These are phyloP conservation scores for Yueomyces sp. DNA, from an alignment of 805 yeast genomes.

Conservation along the genomic window DNA sequence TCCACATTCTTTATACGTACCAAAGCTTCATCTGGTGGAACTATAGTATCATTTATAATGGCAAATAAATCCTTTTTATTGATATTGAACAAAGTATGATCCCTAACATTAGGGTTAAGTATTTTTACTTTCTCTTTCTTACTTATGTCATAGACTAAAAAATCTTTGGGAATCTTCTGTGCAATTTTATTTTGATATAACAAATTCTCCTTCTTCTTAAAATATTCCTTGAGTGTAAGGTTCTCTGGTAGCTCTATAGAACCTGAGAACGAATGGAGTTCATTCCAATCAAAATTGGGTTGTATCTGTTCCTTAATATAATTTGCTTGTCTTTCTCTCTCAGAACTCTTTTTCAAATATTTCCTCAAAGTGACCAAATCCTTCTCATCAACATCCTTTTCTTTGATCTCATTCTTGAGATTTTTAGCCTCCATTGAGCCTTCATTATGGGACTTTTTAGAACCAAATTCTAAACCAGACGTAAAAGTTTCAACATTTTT, in stretches of 20 bases:
- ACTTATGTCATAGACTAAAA: slow-evolving; percentile 3
- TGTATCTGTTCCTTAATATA: background rate
- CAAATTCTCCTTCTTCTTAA: background rate
- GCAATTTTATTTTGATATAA: background rate
- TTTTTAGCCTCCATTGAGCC: no score
- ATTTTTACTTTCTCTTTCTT: background rate
- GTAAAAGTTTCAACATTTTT: no score
- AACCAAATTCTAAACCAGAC: no score
- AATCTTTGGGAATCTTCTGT: slow-evolving; percentile 3
- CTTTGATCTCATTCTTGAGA: no score
- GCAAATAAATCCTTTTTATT: slow-evolving; percentile 15
- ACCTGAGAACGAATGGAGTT: no score
- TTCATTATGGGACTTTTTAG: no score
- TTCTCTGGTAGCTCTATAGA: no score
- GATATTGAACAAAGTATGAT: slow-evolving; percentile 9
- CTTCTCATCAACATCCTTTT: no score
- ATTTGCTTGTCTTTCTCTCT: background rate
- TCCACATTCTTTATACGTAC: slow-evolving; percentile 10
- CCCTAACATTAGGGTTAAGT: slow-evolving; percentile 1
- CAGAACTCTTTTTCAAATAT: background rate
- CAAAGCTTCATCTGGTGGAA: slow-evolving; percentile 16
- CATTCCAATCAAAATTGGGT: background rate
- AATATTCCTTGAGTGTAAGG: no score
- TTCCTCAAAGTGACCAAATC: background rate
- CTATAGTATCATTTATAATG: slow-evolving; percentile 13